Conservation (phyloP, 2,329 filamentous ascomycete species). For the Coniochaeta ligniaria region DNA sequence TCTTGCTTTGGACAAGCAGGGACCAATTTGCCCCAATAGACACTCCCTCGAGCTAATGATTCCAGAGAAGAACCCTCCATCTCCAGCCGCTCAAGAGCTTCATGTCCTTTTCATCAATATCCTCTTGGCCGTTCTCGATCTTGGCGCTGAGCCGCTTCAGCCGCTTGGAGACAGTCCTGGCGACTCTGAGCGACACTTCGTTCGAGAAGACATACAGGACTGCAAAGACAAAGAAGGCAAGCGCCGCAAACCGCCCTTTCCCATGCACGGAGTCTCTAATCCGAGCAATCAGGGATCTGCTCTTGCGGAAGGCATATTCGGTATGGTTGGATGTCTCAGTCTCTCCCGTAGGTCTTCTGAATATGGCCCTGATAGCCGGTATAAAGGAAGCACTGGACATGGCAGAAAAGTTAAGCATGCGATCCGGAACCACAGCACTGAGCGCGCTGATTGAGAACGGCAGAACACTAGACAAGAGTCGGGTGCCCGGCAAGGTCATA, state of each 20-base stretch:
- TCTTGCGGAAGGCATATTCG: constrained; percentile 48
- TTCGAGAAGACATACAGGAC: constrained; percentile 52
- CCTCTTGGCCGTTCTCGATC: constrained; percentile 38
- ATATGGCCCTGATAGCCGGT: constrained; percentile 43
- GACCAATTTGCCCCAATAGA: too few species aligned
- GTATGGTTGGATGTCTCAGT: constrained; percentile 40
- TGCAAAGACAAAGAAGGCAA: constrained; percentile 48
- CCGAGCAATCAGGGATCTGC: constrained; percentile 40
- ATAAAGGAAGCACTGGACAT: constrained; percentile 39
- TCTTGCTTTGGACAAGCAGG: neutral
- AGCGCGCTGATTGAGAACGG: neutral
- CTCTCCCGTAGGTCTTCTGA: constrained; percentile 34
- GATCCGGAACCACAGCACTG: neutral
- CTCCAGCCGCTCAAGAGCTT: constrained; percentile 46
- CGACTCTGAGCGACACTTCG: constrained; percentile 49
- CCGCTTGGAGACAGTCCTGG: constrained; percentile 41
- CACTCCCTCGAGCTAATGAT: too few species aligned
- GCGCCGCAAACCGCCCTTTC: constrained; percentile 36
- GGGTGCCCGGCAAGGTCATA: too few species aligned
- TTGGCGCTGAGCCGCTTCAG: constrained; percentile 38
- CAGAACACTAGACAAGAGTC: too few species aligned
- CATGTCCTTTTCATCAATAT: constrained; percentile 40
- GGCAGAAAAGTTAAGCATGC: neutral
- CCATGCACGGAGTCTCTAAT: constrained; percentile 39
- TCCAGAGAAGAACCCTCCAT: constrained; percentile 47